Evolutionary conservation across 352 stramenopile genomes (phyloP).

Genomic region (Pythium grandisporangium): DNA sequence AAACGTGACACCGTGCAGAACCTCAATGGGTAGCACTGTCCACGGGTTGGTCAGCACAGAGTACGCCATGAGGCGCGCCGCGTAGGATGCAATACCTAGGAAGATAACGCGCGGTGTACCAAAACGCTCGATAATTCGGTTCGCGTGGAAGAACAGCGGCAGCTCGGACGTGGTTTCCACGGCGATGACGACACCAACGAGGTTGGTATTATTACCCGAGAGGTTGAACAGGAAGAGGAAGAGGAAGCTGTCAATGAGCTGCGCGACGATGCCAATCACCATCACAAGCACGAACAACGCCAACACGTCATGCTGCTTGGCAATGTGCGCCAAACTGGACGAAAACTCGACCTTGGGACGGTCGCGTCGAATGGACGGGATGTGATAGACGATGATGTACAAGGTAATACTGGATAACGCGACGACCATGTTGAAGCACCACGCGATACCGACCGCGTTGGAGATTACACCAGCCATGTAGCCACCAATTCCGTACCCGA

Average conservation of each 20-base stretch:
- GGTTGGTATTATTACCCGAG: conserved; percentile 39
- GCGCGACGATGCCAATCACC: conserved; percentile 44
- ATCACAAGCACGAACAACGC: conserved; percentile 59
- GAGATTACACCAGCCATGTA: conserved; percentile 59
- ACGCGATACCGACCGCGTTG: conserved; percentile 51
- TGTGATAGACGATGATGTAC: conserved; percentile 38
- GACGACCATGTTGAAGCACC: conserved; percentile 73
- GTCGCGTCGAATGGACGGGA: conserved; percentile 28
- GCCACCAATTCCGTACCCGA: conserved; percentile 56
- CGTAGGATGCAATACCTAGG: conserved; percentile 41
- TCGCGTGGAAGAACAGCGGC: conserved; percentile 67
- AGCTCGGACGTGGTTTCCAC: conserved; percentile 63
- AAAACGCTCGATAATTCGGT: conserved; percentile 52
- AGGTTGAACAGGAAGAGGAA: conserved; percentile 71
- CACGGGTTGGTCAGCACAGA: conserved; percentile 54
- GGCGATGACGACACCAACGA: conserved; percentile 61
- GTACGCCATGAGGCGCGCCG: conserved; percentile 52
- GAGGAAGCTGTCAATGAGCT: conserved; percentile 63
- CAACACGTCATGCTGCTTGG: conserved; percentile 44
- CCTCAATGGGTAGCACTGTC: conserved; percentile 49
- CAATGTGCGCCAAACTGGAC: conserved; percentile 27
- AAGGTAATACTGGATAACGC: conserved; percentile 43
- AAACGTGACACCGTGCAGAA: conserved; percentile 62
- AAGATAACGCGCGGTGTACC: conserved; percentile 43
- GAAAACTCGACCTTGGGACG: conserved; percentile 25